A percentile compares a stretch with the other conserved stretches of the same genome.
Evolutionary conservation across 129 eudicot genomes (phyloP).

Genomic region (Artemisia annua): DNA sequence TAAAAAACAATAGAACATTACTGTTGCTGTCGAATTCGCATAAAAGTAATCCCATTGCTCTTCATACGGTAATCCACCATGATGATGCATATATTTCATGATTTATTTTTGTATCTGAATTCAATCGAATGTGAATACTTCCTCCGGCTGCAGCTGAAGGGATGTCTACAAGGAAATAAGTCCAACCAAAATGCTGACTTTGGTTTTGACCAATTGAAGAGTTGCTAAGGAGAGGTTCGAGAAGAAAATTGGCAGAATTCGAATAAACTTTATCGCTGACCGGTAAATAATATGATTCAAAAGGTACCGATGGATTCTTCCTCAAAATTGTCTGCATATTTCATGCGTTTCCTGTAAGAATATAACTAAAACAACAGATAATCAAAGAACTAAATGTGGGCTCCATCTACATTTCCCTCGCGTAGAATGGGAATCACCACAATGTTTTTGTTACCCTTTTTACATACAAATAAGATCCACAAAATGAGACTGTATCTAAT

Average conservation of each 20-base stretch:
- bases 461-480: constrained; percentile 7
- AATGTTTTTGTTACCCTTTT: constrained; percentile 2
- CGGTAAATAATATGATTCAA: constrained; percentile 80
- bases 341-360: constrained; percentile 42
- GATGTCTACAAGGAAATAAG: constrained; percentile 74
- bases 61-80: constrained; percentile 75
- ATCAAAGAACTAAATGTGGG: constrained; percentile 19
- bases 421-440: neutral
- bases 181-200: constrained; percentile 52
- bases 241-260: constrained; percentile 56
- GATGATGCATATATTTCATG: constrained; percentile 70
- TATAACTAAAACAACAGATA: constrained; percentile 33
- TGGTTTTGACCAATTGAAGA: constrained; percentile 38
- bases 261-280: constrained; percentile 49
- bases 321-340: constrained; percentile 90
- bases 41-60: constrained; percentile 78
- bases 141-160: constrained; percentile 92
- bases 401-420: constrained; percentile 21
- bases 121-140: constrained; percentile 64
- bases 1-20: constrained; percentile 74
- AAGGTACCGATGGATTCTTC: constrained; percentile 56
- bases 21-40: constrained; percentile 68
- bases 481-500: neutral
- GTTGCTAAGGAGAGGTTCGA: constrained; percentile 82
- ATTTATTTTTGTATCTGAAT: constrained; percentile 49